Evolutionary conservation across 2,329 filamentous ascomycete species (phyloP).

Genomic region (Alternaria sp.): DNA sequence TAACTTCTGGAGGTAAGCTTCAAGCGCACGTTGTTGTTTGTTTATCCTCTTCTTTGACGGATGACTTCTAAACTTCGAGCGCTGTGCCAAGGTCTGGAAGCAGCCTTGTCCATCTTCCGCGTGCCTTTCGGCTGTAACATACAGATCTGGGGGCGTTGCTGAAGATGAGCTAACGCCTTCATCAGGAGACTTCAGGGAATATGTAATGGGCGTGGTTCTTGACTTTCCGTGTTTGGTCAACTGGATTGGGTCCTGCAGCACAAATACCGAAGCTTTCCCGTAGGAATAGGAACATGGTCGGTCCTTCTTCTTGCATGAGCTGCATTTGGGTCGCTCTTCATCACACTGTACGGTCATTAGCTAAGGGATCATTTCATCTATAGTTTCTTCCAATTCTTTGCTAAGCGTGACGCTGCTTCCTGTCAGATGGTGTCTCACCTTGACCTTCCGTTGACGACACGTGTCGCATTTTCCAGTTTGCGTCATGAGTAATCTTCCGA

Average conservation of each 20-base stretch:
- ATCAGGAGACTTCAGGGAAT: constrained; percentile 19
- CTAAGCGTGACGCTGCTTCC: not conserved
- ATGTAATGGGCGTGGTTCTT: constrained; percentile 24
- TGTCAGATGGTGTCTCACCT: constrained; percentile 24
- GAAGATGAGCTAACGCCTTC: constrained; percentile 1
- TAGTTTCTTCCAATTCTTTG: too few relatives aligned
- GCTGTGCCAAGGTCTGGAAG: constrained; percentile 38
- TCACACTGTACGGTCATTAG: constrained; percentile 37
- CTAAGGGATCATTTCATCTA: not conserved
- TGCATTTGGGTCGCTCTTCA: constrained; percentile 40
- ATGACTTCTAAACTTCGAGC: constrained; percentile 21
- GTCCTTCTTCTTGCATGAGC: constrained; percentile 41
- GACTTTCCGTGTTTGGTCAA: constrained; percentile 43
- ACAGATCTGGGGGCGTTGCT: constrained; percentile 24
- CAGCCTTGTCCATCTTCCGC: constrained; percentile 36
- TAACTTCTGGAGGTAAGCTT: constrained; percentile 27
- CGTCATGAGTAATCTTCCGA: constrained; percentile 29
- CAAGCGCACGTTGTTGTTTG: constrained; percentile 26
- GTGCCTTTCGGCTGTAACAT: constrained; percentile 29
- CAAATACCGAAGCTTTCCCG: constrained; percentile 38
- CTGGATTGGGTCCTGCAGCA: constrained; percentile 41
- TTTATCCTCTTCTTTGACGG: constrained; percentile 24
- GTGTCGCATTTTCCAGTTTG: constrained; percentile 45
- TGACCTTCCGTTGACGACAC: constrained; percentile 45
- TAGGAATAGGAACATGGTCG: constrained; percentile 40